Base-by-base conservation (phyloP, 1,139 yeast genomes). In the Casaregolazyma lundiana region DNA sequence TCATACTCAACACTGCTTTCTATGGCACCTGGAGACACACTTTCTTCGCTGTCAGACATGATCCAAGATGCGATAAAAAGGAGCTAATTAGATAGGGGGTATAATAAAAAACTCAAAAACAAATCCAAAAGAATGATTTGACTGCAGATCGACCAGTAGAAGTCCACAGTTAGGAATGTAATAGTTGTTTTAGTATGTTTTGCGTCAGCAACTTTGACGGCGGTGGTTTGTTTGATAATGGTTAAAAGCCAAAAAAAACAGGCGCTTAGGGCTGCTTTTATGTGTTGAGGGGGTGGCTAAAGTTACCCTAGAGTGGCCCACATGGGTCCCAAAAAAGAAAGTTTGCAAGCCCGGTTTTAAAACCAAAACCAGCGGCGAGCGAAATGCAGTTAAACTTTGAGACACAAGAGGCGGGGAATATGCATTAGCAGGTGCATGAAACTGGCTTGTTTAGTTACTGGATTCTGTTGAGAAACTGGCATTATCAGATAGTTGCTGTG, bases 1-100 rank as follows among this genome's bases (percentile, higher is more conserved):
- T 45, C 19, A 52, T 50, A 20, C 45, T 43, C 34, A 45, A 42
- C 18, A 24, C 38, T 29, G 26, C 21, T 15, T 13, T 21, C 17
- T 32, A 29, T 30, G 16, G 40, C 24, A 18, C 20, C 38, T 7
- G 38, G 37, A n/a, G 45, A 42, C 18, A 32, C 20, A 13, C 35
- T 16, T n/a, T 43, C 46, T 20, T 35, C 40, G 29, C 35, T 35
- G 41, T 40, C 37, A 16, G 37, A 30, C 43, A 40, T 40, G 30
- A n/a, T 35, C 26, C 13, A 35, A 16, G 9, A 6, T 34, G 6
- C 6, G 17, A 34, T 9, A n/a, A 34, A 4, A 16, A 3, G 16
- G 37, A n/a, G 37, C n/a, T 35, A 15, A 16, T 13, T 38, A 9
- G 32, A 21, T 24, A 5, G 15, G 34, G 15, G n/a, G n/a, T n/a